Base-by-base conservation (phyloP, 306 rosid species). In the Glycine soja region DNA sequence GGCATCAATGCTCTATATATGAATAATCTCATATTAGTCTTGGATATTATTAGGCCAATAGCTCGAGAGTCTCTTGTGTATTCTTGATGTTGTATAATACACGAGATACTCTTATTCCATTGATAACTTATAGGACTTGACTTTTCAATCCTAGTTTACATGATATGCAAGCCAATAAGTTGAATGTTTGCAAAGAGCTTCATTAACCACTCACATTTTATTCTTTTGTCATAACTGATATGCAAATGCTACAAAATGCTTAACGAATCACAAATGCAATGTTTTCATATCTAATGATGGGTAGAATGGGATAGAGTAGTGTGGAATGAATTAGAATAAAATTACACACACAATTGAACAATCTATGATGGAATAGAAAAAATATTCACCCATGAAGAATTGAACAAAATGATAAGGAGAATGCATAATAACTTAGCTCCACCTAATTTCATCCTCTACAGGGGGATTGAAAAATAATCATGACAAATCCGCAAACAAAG, bases 131-230 rank as follows among this genome's bases (percentile, higher is more conserved):
- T 4, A 10, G 36, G 34, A 50, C 59, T 48, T 19, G 18, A 64
- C 58, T 54, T 15, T 24, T 30, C 73, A 72, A 47, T 15, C 47
- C n/a, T 7, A 80, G 57, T n/a, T 10, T 47, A 53, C 61, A 34
- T 69, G 58, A 47, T n/a, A 59, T 24, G 53, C 72, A 74, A 38
- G 79, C 71, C 46, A 10, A 69, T 38, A 14, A 30, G 18, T 54
- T 19, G 65, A 80, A 7, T 84, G 68, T 32, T 43, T 67, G 66
- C 45, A 14, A 75, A 46, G 45, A 48, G n/a, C n/a, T 75, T 77
- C 75, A 7, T 16, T 54, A 65, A 52, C 65, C 15, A 42, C 48
- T 32, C 24, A 24, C 30, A 34, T 52, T 67, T 52, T 3, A 38
- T 38, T 38, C 43, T 38, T 38, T 38, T 38, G 43, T 38, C 30